Evolutionary conservation across 2,329 filamentous ascomycete species (phyloP).

Genomic region (Neonectria punicea): DNA sequence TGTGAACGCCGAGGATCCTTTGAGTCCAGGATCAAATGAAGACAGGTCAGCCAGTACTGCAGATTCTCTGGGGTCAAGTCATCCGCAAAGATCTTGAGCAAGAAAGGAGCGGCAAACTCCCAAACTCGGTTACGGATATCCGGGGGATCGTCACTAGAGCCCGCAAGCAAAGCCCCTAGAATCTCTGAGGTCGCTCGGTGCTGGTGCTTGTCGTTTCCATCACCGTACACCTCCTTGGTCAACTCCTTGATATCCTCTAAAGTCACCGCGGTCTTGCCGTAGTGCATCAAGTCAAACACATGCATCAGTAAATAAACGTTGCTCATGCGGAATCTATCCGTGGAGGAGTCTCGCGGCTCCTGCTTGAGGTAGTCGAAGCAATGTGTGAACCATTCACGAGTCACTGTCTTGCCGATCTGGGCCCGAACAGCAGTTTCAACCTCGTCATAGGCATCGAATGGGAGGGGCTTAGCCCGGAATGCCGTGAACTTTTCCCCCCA

Average conservation of each 20-base stretch:
- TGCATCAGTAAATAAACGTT: conserved; percentile 89
- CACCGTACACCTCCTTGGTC: conserved; percentile 80
- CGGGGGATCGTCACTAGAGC: conserved; percentile 80
- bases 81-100: conserved; percentile 88
- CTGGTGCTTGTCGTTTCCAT: conserved; percentile 97
- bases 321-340: conserved; percentile 90
- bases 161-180: conserved; percentile 83
- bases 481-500: conserved; percentile 91
- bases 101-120: conserved; percentile 89
- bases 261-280: conserved; percentile 78
- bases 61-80: conserved; percentile 94
- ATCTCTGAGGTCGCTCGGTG: conserved; percentile 97
- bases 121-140: conserved; percentile 82
- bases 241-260: conserved; percentile 91
- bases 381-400: conserved; percentile 84
- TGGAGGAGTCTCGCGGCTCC: conserved; percentile 83
- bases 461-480: conserved; percentile 76
- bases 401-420: conserved; percentile 83
- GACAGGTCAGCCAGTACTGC: conserved; percentile 92
- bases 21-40: conserved; percentile 87
- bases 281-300: conserved; percentile 88
- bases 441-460: conserved; percentile 79
- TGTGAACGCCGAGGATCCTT: conserved; percentile 90
- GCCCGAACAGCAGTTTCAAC: conserved; percentile 78
- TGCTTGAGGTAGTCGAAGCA: conserved; percentile 97